A percentile compares a stretch with the other conserved stretches of the same genome.
Conservation (phyloP, 176 grass and related monocot species). For the Carex scoparia region DNA sequence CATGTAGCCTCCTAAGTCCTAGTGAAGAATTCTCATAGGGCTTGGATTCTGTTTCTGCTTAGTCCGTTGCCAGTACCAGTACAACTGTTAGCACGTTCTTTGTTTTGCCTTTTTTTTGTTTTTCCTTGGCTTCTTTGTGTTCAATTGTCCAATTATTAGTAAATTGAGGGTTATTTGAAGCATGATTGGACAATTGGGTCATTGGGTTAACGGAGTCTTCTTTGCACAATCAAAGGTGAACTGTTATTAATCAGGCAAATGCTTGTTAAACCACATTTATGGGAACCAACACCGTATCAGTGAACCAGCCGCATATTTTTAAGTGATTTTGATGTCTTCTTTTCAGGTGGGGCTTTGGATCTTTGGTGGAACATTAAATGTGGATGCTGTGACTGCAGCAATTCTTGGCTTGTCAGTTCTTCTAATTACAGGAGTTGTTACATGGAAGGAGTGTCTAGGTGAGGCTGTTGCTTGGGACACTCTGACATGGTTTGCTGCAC, state of each 20-base stretch:
- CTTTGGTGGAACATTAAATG: constrained; percentile 67
- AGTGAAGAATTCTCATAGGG: not conserved
- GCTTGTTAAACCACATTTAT: not conserved
- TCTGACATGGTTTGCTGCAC: constrained; percentile 97
- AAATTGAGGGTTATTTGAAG: not conserved
- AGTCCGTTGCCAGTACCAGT: not conserved
- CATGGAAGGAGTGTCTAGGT: constrained; percentile 96
- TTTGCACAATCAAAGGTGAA: not conserved
- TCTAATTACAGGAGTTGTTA: constrained; percentile 82
- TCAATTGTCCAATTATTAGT: not conserved
- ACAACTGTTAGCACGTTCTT: not conserved
- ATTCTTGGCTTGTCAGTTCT: constrained; percentile 90
- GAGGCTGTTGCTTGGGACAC: constrained; percentile 98
- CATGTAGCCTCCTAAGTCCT: not conserved
- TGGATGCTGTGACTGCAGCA: constrained; percentile 90
- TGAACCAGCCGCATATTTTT: constrained; percentile 3
- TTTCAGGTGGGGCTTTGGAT: constrained; percentile 94
- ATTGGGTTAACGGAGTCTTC: not conserved
- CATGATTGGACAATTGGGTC: constrained; percentile 4
- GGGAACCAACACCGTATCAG: not conserved
- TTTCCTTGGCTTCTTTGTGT: not conserved
- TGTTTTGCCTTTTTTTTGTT: not conserved
- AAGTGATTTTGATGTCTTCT: constrained; percentile 20
- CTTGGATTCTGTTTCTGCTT: not conserved
- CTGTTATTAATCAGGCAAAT: not conserved